Evolutionary conservation across 805 yeast species (phyloP), one percentile per base, ranked within the genome.

Genomic region (Teunomyces cretensis): DNA sequence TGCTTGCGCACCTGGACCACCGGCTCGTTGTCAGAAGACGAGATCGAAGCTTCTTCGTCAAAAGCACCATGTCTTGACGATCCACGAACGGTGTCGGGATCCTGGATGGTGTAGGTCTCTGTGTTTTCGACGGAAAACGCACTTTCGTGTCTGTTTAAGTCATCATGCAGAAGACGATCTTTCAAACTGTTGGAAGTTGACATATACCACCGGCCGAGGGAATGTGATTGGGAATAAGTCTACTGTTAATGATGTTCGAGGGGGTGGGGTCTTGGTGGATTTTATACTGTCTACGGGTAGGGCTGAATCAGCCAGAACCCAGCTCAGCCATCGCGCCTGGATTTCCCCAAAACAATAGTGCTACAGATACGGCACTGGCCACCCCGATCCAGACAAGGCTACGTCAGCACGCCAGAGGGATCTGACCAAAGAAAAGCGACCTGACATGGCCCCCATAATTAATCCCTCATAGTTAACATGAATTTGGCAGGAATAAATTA

Each of bases 71-170:
- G 38, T 22, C 38, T 47, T 11, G 19, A 19, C 12, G 38, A 6
- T 9, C 26, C 44, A 12, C 43, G 45, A 12, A 17, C 30, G 9
- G 28, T 19, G 14, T 15, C 30, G 9, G 22, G 30, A 32, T 40
- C 43, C 15, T 22, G 24, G 9, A 32, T 31, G 15, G 31, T 30
- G 17, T 55, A 45, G 51, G 49, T 44, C 52, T 53, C 46, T 46
- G 56, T 26, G 45, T 55, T 13, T 43, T 55, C 9, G 55, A 53
- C 11, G 52, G 60, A 7, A 41, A 57, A 28, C 54, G 49, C 42
- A 50, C 52, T 39, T 12, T 46, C n/a, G 32, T 50, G 28, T 26
- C 12, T 41, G 47, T 50, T 42, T 50, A 55, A 13, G 9, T 22
- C 36, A 28, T 43, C 44, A 11, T 40, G 44, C 30, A 42, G 44